Evolutionary conservation across 2,329 filamentous ascomycete genomes (phyloP).

Genomic region (Cladosporium sp.): DNA sequence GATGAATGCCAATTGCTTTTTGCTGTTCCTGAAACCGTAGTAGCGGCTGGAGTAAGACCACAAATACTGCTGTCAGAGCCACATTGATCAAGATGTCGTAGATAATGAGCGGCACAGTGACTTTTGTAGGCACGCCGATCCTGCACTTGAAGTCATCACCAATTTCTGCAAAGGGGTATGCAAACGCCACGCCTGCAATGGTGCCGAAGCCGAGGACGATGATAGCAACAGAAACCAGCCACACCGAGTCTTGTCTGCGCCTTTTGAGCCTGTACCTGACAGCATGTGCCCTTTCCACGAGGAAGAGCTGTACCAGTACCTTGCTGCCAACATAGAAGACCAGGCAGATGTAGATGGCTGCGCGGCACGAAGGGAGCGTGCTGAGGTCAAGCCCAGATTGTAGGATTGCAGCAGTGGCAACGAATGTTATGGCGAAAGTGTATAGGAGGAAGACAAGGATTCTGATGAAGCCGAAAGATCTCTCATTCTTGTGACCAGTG

Average conservation of each 20-base stretch:
- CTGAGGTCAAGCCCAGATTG: slow-evolving; percentile 36
- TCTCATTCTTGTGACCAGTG: slow-evolving; percentile 22
- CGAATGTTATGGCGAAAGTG: slow-evolving; percentile 38
- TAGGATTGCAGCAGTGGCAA: slow-evolving; percentile 37
- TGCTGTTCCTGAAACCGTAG: slow-evolving; percentile 29
- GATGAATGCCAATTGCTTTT: neutral
- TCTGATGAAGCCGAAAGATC: slow-evolving; percentile 34
- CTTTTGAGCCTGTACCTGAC: slow-evolving; percentile 37
- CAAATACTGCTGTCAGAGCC: slow-evolving; percentile 42
- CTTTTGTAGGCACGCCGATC: slow-evolving; percentile 41
- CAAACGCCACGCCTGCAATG: slow-evolving; percentile 27
- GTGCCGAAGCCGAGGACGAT: slow-evolving; percentile 25
- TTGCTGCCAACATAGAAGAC: slow-evolving; percentile 41
- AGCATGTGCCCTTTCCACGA: slow-evolving; percentile 44
- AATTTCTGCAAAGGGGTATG: slow-evolving; percentile 36
- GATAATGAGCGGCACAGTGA: slow-evolving; percentile 39
- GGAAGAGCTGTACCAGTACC: slow-evolving; percentile 41
- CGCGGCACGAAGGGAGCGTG: slow-evolving; percentile 33
- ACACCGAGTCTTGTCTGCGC: slow-evolving; percentile 39
- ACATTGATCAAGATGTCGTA: slow-evolving; percentile 43
- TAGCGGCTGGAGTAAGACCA: slow-evolving; percentile 37
- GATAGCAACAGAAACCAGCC: slow-evolving; percentile 34
- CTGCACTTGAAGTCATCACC: slow-evolving; percentile 39
- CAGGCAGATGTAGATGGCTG: slow-evolving; percentile 41
- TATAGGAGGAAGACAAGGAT: slow-evolving; percentile 39